Base-by-base conservation (phyloP, 345 rosid species). In the Acer yangbiense region DNA sequence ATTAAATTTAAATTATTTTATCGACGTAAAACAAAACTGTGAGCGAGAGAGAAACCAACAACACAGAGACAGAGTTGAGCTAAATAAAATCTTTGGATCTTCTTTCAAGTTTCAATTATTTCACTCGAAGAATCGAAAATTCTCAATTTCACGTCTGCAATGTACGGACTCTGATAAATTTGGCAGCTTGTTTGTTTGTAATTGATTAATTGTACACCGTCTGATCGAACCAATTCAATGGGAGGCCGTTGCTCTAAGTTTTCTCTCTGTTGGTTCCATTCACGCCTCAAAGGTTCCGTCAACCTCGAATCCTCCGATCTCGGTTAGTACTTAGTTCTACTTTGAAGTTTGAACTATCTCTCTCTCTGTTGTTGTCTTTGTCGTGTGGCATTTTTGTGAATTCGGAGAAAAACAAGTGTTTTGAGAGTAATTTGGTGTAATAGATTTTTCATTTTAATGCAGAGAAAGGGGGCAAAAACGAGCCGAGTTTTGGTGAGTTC, bases 401-500 rank as follows among this genome's bases (percentile, higher is more conserved):
- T 66, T 61, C 41, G 13, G 71, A 54, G 14, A n/a, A 25, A 4
- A 46, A 1, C 2, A 8, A 46, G 50, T 46, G 17, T 4, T 4
- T 16, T 9, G 21, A 32, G 62, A 46, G 69, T 48, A 16, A 44
- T 65, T 75, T 20, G 9, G 69, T 72, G 41, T 35, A 35, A 32
- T 32, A 4, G 0, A 25, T 25, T 3, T 32, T 32, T 29, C 3
- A 11, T 57, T 74, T 32, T 7, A 13, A 2, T 78, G 83, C 82
- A 93, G 99, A 91, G 48, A 89, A 92, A 71, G 97, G 89, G 63
- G 94, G 84, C 73, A 89, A 82, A 71, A 35, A 25, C 29, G 87
- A 85, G 88, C 96, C 97, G 71, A 89, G 82, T 82, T 95, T 93
- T 85, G 83, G 77, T 39, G 99, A 92, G 81, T 91, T 89, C 82